Conservation (phyloP, 2,329 filamentous ascomycete species). For the Hyphodiscus sp. region DNA sequence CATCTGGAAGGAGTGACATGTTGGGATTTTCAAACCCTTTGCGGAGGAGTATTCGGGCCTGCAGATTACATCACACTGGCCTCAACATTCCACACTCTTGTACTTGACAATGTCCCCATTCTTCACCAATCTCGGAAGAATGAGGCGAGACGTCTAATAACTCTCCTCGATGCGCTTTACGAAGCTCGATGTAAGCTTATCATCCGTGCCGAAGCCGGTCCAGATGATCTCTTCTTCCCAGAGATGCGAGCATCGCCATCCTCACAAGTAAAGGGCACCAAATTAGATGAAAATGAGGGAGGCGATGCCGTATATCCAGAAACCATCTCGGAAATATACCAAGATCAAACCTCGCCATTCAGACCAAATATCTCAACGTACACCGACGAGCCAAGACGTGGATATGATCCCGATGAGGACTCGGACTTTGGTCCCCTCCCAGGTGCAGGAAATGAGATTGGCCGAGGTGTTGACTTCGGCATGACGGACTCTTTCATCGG, state of each 20-base stretch:
- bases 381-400: constrained; percentile 37
- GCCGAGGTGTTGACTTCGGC: constrained; percentile 50
- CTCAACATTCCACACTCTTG: constrained; percentile 71
- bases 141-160: constrained; percentile 75
- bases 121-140: constrained; percentile 67
- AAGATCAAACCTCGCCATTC: constrained; percentile 71
- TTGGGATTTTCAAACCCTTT: constrained; percentile 65
- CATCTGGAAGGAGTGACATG: constrained; percentile 51
- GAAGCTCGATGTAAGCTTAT: constrained; percentile 74
- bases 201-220: constrained; percentile 58
- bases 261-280: constrained; percentile 28
- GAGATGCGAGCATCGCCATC: constrained; percentile 33
- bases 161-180: constrained; percentile 72
- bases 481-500: constrained; percentile 65
- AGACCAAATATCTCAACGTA: constrained; percentile 71
- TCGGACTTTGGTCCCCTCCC: constrained; percentile 42
- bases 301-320: constrained; percentile 56
- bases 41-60: constrained; percentile 59
- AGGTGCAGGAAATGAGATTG: constrained; percentile 34
- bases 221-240: constrained; percentile 74
- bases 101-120: constrained; percentile 64
- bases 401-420: constrained; percentile 51
- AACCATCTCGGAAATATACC: constrained; percentile 67
- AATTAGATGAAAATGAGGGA: constrained; percentile 29
- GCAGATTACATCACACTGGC: constrained; percentile 80